Conservation (phyloP, 1,284 basidiomycete species). For the Austroboletus rostrupii region DNA sequence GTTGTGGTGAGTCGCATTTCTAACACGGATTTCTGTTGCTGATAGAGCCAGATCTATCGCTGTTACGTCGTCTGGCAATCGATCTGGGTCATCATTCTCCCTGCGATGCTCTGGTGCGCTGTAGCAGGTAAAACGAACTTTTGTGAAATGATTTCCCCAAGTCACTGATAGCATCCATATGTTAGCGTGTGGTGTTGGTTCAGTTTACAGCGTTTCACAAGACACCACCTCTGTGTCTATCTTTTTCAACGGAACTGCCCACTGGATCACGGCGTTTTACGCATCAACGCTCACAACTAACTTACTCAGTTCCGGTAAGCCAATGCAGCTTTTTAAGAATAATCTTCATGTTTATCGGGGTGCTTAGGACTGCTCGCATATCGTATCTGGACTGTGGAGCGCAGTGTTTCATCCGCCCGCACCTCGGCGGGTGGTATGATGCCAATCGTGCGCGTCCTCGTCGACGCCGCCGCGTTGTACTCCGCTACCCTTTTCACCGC, state of each 20-base stretch:
- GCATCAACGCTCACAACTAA: slow-evolving; percentile 20
- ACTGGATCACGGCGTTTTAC: slow-evolving; percentile 33
- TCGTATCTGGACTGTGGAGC: slow-evolving; percentile 15
- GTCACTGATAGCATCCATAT: no score
- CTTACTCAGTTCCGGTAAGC: slow-evolving; percentile 28
- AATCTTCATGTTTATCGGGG: no score
- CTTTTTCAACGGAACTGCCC: slow-evolving; percentile 22
- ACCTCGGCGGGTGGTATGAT: neutral
- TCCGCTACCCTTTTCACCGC: slow-evolving; percentile 32
- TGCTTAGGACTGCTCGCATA: neutral
- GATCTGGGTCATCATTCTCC: slow-evolving; percentile 20
- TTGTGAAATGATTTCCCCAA: no score
- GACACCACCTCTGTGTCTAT: slow-evolving; percentile 20
- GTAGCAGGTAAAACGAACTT: slow-evolving; percentile 1
- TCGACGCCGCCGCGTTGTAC: slow-evolving; percentile 34
- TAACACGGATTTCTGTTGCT: neutral
- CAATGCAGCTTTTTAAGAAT: no score
- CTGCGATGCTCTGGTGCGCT: slow-evolving; percentile 22
- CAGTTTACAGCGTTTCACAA: slow-evolving; percentile 12
- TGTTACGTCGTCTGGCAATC: slow-evolving; percentile 29
- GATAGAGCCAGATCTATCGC: slow-evolving; percentile 25
- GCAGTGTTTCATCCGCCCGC: neutral
- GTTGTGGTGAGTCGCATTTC: slow-evolving; percentile 12
- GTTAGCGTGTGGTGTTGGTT: slow-evolving; percentile 6
- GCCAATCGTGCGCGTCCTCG: slow-evolving; percentile 29